phyloP scores from a whole-genome alignment of 2,329 filamentous ascomycete species.

The Calycina herbarum region DNA sequence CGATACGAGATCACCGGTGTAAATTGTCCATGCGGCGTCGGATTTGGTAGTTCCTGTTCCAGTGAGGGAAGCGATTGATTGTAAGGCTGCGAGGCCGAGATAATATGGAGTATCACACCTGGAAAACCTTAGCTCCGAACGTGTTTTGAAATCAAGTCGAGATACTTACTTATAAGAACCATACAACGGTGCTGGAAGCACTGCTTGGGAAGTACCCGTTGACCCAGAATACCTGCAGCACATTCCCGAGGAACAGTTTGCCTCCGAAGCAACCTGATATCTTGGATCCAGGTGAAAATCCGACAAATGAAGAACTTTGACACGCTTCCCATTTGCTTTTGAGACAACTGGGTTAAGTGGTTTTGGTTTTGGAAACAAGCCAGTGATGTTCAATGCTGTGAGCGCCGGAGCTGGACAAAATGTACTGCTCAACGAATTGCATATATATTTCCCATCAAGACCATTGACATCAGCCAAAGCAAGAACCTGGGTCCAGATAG shows the following conservation, averaged over 20 bases:
- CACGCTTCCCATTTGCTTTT: conserved; percentile 50
- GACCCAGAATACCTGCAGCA: conserved; percentile 51
- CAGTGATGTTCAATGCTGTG: conserved; percentile 45
- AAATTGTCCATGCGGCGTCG: conserved; percentile 52
- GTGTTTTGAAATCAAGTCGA: no score
- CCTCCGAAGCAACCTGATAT: conserved; percentile 53
- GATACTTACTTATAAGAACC: conserved; percentile 47
- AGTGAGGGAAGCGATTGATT: conserved; percentile 56
- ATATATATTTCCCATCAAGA: conserved; percentile 58
- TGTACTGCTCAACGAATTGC: conserved; percentile 47
- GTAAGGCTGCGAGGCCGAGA: conserved; percentile 51
- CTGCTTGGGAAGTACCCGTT: conserved; percentile 38
- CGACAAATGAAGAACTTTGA: conserved; percentile 57
- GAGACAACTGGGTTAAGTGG: conserved; percentile 46
- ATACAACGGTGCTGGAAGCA: conserved; percentile 52
- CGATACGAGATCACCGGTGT: conserved; percentile 57
- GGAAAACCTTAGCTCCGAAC: neutral
- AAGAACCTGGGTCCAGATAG: conserved; percentile 58
- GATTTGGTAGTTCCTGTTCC: conserved; percentile 49
- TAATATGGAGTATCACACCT: conserved; percentile 59
- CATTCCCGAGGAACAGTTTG: conserved; percentile 50
- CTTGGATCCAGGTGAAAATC: conserved; percentile 57
- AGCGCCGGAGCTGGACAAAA: conserved; percentile 51
- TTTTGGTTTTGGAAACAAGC: conserved; percentile 55
- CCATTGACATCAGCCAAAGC: conserved; percentile 53